Evolutionary conservation across 2,329 filamentous ascomycete genomes (phyloP).

Genomic region (Phoma sp.): DNA sequence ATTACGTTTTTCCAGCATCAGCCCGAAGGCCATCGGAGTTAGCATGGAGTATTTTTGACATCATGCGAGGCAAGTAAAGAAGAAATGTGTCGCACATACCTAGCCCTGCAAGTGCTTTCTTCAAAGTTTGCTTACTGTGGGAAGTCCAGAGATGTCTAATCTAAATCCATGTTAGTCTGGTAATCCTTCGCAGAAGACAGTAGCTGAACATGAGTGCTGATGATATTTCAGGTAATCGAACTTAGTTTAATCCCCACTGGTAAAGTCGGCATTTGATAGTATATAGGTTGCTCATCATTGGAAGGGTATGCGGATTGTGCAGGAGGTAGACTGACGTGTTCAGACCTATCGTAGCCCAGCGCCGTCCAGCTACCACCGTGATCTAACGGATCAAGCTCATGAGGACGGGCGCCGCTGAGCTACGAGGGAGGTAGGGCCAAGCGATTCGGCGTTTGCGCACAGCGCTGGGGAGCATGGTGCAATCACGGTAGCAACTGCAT

Average conservation of each 20-base stretch:
- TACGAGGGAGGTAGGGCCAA: slow-evolving; percentile 11
- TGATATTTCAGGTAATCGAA: slow-evolving; percentile 47
- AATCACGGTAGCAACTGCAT: background rate
- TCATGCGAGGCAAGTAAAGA: slow-evolving; percentile 31
- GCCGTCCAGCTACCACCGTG: slow-evolving; percentile 13
- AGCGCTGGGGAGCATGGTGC: background rate
- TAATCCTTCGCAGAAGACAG: background rate
- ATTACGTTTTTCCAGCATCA: slow-evolving; percentile 44
- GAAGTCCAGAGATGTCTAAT: background rate
- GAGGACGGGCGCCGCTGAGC: slow-evolving; percentile 10
- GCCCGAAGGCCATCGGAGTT: slow-evolving; percentile 43
- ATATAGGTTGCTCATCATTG: slow-evolving; percentile 47
- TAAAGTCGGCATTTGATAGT: slow-evolving; percentile 50
- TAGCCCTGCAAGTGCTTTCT: background rate
- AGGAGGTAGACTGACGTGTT: slow-evolving; percentile 25
- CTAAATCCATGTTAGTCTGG: slow-evolving; percentile 25
- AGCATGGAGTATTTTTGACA: slow-evolving; percentile 48
- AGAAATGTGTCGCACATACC: slow-evolving; percentile 19
- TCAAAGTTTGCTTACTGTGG: no score
- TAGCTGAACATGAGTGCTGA: background rate
- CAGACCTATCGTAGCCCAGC: slow-evolving; percentile 20
- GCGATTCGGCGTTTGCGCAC: slow-evolving; percentile 1
- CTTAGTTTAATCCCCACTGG: slow-evolving; percentile 45
- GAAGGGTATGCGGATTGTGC: slow-evolving; percentile 8
- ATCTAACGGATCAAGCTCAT: slow-evolving; percentile 1